Evolutionary conservation across 2,329 filamentous ascomycete species (phyloP).

Genomic region (Thermoascus crustaceus): DNA sequence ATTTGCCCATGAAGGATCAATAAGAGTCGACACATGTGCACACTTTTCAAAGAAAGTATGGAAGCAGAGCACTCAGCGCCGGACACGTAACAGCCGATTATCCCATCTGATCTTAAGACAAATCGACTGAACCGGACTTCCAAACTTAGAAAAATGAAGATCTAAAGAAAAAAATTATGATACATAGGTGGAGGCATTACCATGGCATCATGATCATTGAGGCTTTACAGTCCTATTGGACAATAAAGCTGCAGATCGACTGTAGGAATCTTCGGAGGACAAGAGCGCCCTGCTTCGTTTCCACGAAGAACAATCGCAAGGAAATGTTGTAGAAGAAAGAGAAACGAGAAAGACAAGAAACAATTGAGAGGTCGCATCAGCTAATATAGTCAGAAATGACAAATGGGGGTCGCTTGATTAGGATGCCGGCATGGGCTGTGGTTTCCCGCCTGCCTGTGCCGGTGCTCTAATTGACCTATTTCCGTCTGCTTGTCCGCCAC

Average conservation of each 20-base stretch:
- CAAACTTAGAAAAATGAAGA: background rate
- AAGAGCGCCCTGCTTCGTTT: too few species aligned
- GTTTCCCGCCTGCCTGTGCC: constrained; percentile 20
- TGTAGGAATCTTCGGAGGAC: too few species aligned
- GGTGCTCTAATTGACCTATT: constrained; percentile 20
- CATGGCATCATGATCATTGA: constrained; percentile 3
- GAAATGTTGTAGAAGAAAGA: background rate
- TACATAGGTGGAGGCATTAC: constrained; percentile 3
- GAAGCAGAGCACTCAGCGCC: too few species aligned
- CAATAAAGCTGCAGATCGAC: too few species aligned
- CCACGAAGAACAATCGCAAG: too few species aligned
- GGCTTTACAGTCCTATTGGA: background rate
- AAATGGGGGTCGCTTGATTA: constrained; percentile 9
- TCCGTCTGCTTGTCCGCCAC: constrained; percentile 26
- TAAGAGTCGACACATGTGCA: background rate
- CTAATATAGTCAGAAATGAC: background rate
- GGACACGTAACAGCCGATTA: too few species aligned
- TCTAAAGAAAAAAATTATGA: constrained; percentile 2
- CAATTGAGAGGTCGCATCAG: background rate
- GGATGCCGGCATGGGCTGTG: constrained; percentile 23
- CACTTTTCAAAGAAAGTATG: too few species aligned
- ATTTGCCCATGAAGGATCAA: background rate
- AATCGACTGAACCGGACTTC: background rate
- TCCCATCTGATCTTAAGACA: too few species aligned
- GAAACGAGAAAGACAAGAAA: background rate